Evolutionary conservation across 2,329 filamentous ascomycete species (phyloP).

Genomic region (Aureobasidium uvarum): DNA sequence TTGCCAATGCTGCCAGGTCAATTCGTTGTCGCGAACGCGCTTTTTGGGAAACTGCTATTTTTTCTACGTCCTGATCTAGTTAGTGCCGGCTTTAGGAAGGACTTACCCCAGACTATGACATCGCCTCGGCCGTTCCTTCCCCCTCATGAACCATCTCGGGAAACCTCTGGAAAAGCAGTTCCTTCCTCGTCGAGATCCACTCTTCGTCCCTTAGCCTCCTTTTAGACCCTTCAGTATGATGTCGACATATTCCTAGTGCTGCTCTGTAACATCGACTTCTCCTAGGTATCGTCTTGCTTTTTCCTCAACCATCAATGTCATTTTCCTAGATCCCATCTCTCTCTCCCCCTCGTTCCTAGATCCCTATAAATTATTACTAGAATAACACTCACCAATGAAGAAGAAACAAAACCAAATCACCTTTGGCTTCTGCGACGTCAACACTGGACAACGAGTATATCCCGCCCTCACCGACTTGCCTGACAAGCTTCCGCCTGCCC

Average conservation of each 20-base stretch:
- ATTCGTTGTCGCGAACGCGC: conserved; percentile 11
- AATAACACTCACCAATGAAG: conserved; percentile 15
- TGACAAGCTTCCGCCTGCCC: conserved; percentile 38
- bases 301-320: conserved; percentile 14
- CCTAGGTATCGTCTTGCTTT: conserved; percentile 9
- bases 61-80: neutral
- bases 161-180: neutral
- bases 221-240: conserved; percentile 2
- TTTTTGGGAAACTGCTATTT: conserved; percentile 22
- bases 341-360: neutral
- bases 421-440: conserved; percentile 37
- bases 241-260: conserved; percentile 20
- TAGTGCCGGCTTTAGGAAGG: conserved; percentile 7
- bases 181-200: conserved; percentile 20
- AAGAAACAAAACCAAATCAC: conserved; percentile 29
- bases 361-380: neutral
- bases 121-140: conserved; percentile 16
- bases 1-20: conserved; percentile 8
- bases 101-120: conserved; percentile 20
- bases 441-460: conserved; percentile 40
- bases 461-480: conserved; percentile 36
- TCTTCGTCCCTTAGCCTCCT: conserved; percentile 10
- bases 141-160: conserved; percentile 18
- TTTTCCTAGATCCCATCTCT: neutral
- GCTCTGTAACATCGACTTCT: conserved; percentile 10